These are phyloP conservation scores for Aspergillus neotritici DNA, from an alignment of 2,329 filamentous ascomycete genomes.

Conservation along the genomic window DNA sequence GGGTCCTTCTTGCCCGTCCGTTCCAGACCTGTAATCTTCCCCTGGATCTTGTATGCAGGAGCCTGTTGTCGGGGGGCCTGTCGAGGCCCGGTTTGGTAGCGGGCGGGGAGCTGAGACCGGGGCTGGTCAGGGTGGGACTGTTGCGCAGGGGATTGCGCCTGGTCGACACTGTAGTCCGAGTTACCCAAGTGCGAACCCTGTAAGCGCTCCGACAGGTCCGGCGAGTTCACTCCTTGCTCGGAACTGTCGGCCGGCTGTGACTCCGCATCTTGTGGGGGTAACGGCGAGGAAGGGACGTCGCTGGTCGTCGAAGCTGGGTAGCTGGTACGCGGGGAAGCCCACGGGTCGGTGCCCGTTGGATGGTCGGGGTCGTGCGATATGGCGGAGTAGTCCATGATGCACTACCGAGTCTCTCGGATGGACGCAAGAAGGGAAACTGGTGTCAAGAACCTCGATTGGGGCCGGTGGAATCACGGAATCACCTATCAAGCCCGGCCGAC, in stretches of 20 bases:
- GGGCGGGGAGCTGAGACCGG: slow-evolving; percentile 40
- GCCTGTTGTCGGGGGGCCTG: slow-evolving; percentile 44
- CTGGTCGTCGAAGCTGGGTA: slow-evolving; percentile 30
- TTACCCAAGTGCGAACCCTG: slow-evolving; percentile 38
- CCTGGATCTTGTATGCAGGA: slow-evolving; percentile 78
- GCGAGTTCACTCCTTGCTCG: slow-evolving; percentile 32
- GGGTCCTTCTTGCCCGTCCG: slow-evolving; percentile 92
- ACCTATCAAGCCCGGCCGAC: too few relatives aligned
- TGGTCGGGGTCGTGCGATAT: slow-evolving; percentile 54
- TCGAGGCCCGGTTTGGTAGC: slow-evolving; percentile 43
- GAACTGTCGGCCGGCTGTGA: slow-evolving; percentile 16
- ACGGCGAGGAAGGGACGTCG: slow-evolving; percentile 39
- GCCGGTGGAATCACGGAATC: too few relatives aligned
- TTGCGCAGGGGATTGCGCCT: slow-evolving; percentile 32
- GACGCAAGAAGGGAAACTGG: slow-evolving; percentile 7
- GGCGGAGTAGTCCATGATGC: slow-evolving; percentile 60
- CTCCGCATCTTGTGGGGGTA: slow-evolving; percentile 29
- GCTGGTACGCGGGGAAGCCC: slow-evolving; percentile 52
- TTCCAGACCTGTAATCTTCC: slow-evolving; percentile 90
- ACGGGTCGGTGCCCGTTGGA: slow-evolving; percentile 56
- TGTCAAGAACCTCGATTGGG: too few relatives aligned
- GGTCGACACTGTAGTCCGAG: slow-evolving; percentile 33
- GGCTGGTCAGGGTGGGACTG: slow-evolving; percentile 36
- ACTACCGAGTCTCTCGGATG: slow-evolving; percentile 10
- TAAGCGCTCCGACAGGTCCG: slow-evolving; percentile 40